Evolutionary conservation across 805 yeast species (phyloP).

Genomic region (Myxozyma kluyveri): DNA sequence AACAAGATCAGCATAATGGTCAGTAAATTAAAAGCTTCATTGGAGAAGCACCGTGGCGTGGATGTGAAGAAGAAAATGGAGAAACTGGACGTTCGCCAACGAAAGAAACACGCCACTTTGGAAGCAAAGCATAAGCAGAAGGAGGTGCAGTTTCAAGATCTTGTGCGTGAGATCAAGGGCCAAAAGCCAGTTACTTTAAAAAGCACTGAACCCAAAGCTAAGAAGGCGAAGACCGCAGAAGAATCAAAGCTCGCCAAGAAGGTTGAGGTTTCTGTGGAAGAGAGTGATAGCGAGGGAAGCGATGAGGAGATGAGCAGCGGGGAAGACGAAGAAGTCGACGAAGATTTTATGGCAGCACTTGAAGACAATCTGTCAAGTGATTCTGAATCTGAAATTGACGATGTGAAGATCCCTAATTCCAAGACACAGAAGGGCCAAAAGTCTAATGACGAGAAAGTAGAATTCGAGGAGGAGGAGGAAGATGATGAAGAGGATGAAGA

Average conservation of each 20-base stretch:
- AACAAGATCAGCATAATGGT: slow-evolving; percentile 14
- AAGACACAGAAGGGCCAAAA: neutral
- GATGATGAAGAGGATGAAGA: slow-evolving; percentile 51
- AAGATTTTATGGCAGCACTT: slow-evolving; percentile 32
- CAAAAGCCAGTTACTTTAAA: neutral
- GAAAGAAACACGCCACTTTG: neutral
- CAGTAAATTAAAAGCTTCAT: slow-evolving; percentile 21
- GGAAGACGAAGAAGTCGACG: slow-evolving; percentile 46
- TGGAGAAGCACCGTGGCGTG: slow-evolving; percentile 20
- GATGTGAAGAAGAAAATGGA: slow-evolving; percentile 10
- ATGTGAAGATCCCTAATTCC: slow-evolving; percentile 37
- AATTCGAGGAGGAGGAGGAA: slow-evolving; percentile 47
- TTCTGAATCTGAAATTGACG: slow-evolving; percentile 40
- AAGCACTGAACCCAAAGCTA: slow-evolving; percentile 11
- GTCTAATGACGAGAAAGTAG: slow-evolving; percentile 39
- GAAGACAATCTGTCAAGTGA: slow-evolving; percentile 33
- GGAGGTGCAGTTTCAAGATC: slow-evolving; percentile 42
- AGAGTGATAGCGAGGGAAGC: slow-evolving; percentile 36
- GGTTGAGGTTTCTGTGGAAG: slow-evolving; percentile 6
- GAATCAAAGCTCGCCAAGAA: slow-evolving; percentile 2
- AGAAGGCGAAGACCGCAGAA: slow-evolving; percentile 17
- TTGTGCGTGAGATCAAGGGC: neutral
- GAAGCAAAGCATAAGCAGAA: slow-evolving; percentile 40
- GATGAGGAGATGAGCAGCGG: slow-evolving; percentile 48
- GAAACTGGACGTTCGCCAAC: slow-evolving; percentile 5